phyloP scores from a whole-genome alignment of 1,284 basidiomycete species.

The Ceratobasidium sp. region DNA sequence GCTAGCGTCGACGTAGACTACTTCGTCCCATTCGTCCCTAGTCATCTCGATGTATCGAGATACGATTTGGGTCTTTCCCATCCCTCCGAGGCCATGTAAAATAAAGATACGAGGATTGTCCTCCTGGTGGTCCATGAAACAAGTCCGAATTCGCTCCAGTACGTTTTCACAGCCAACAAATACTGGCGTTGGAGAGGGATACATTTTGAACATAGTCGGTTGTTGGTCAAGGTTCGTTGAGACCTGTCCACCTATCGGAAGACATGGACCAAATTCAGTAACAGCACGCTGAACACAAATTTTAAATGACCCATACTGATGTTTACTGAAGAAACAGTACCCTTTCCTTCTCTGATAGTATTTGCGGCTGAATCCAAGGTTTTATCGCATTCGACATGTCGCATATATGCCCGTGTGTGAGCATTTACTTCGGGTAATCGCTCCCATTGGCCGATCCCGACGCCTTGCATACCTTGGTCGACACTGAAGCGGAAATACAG shows the following conservation, averaged over 20 bases:
- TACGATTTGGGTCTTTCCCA: slow-evolving; percentile 42
- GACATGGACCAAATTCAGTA: not conserved
- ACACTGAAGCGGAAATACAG: slow-evolving; percentile 22
- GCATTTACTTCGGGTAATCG: not conserved
- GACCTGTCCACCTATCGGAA: not conserved
- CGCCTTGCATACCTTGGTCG: slow-evolving; percentile 12
- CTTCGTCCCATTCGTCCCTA: not conserved
- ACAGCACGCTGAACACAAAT: too few species aligned
- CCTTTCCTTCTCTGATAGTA: not conserved
- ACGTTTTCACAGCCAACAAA: slow-evolving; percentile 3
- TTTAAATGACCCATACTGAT: not conserved
- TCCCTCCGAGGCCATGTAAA: slow-evolving; percentile 30
- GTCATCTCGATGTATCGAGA: not conserved
- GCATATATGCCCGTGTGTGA: slow-evolving; percentile 12
- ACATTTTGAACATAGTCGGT: not conserved
- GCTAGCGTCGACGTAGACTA: slow-evolving; percentile 33
- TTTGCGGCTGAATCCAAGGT: not conserved
- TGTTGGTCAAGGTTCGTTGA: too few species aligned
- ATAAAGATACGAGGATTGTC: slow-evolving; percentile 5
- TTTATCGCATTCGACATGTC: too few species aligned
- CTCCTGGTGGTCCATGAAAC: not conserved
- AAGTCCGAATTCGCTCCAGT: not conserved
- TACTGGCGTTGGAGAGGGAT: not conserved
- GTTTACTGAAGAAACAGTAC: not conserved
- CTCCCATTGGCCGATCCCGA: not conserved